Percentiles rank a stretch among this genome's conserved stretches.
phyloP scores from a whole-genome alignment of 139 green algal genomes.

The Protoeuglena noctilucae region DNA sequence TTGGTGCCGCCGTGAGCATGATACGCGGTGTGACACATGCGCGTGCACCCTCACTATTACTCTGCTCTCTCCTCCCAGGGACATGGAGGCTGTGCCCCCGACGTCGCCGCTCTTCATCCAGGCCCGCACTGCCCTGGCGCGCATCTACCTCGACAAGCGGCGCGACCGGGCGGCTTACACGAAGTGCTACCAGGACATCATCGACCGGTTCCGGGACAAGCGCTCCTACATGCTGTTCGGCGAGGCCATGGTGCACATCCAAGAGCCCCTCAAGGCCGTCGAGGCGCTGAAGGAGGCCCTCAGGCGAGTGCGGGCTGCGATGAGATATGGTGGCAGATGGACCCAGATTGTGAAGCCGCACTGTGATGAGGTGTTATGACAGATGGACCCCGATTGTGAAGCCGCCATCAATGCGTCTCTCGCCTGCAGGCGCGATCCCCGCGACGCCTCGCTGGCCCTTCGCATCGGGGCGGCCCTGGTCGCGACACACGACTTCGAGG shows the following conservation, averaged over 20 bases:
- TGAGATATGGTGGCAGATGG: too few relatives aligned
- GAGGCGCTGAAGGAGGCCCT: constrained; percentile 38
- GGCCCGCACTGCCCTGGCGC: constrained; percentile 41
- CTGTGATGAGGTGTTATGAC: too few relatives aligned
- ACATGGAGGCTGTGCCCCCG: constrained; percentile 4
- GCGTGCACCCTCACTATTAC: too few relatives aligned
- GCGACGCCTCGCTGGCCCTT: constrained; percentile 20
- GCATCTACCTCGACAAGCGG: constrained; percentile 48
- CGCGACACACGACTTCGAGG: constrained; percentile 47
- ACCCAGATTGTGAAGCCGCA: too few relatives aligned
- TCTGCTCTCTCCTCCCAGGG: too few relatives aligned
- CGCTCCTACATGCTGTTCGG: constrained; percentile 46
- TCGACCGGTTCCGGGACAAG: neutral
- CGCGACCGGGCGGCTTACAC: constrained; percentile 41
- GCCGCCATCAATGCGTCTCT: too few relatives aligned
- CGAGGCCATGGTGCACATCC: constrained; percentile 55
- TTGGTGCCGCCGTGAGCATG: too few relatives aligned
- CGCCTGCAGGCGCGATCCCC: constrained; percentile 32
- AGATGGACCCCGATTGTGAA: too few relatives aligned
- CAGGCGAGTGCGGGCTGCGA: too few relatives aligned
- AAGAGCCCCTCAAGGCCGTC: constrained; percentile 50
- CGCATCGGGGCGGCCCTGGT: constrained; percentile 33
- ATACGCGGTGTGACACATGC: too few relatives aligned
- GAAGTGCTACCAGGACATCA: constrained; percentile 14
- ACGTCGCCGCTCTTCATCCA: constrained; percentile 32